Evolutionary conservation across 1,284 basidiomycete species (phyloP).

Genomic region (Afroboletus lepidellus): DNA sequence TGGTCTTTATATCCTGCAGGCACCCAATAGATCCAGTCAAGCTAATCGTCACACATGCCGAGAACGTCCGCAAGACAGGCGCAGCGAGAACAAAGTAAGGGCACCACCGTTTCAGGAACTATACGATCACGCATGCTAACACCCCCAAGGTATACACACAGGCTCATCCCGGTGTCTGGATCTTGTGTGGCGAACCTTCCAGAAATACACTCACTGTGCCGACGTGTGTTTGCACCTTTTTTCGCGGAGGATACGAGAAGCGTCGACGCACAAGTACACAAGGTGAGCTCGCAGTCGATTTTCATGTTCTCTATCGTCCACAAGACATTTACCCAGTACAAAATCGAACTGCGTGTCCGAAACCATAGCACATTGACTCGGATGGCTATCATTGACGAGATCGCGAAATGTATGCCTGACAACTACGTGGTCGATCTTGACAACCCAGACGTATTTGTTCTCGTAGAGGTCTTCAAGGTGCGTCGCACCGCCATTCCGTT

Average conservation of each 20-base stretch:
- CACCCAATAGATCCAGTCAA: conserved; percentile 75
- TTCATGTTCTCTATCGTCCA: neutral
- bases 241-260: conserved; percentile 42
- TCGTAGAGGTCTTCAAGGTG: conserved; percentile 82
- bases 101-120: neutral
- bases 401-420: conserved; percentile 68
- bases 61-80: conserved; percentile 61
- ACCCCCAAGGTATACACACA: conserved; percentile 56
- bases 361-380: conserved; percentile 69
- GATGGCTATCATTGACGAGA: conserved; percentile 56
- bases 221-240: conserved; percentile 50
- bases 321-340: conserved; percentile 51
- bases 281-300: conserved; percentile 28
- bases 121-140: conserved; percentile 3
- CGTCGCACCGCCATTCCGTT: conserved; percentile 10
- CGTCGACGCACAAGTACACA: conserved; percentile 36
- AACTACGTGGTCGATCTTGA: conserved; percentile 65
- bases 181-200: conserved; percentile 65
- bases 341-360: conserved; percentile 69
- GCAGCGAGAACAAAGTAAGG: conserved; percentile 62
- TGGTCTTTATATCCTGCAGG: conserved; percentile 77
- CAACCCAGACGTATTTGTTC: conserved; percentile 66
- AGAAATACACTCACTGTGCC: conserved; percentile 64
- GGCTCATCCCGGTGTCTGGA: conserved; percentile 66
- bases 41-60: conserved; percentile 62